Evolutionary conservation across 306 rosid species (phyloP), one percentile per base, ranked within the genome.

Genomic region (Neltuma alba): DNA sequence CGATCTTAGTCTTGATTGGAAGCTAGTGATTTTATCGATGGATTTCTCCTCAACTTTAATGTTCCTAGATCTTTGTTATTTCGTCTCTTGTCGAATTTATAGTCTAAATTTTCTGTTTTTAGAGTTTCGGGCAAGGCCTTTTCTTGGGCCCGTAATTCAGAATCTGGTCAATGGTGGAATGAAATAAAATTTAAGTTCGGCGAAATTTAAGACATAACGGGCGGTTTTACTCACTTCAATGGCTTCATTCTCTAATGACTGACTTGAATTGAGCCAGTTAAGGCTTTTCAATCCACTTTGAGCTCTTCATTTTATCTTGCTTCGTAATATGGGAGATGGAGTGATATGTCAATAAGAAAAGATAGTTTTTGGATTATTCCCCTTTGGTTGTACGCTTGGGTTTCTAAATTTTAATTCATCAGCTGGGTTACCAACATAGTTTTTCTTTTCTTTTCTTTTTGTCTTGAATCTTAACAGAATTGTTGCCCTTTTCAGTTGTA

Each of bases 101-200:
- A 40, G 48, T 31, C 14, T 48, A 31, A 6, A 13, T 70, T 2
- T 20, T 79, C 27, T 33, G 74, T 20, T 4, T 38, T 16, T 1
- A 27, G 33, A 72, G 42, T 77, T 36, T 74, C 28, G 16, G 64
- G 44, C 37, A 0, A 44, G 30, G 76, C 60, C 68, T 66, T 66
- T 66, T 38, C 50, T n/a, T 66, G 72, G 70, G 54, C n/a, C 73
- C 52, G 1, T 75, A 50, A 45, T 54, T 67, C 48, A 16, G 9
- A 9, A 28, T 78, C 84, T 79, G 76, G 31, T 76, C 83, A 75
- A 70, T 69, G 70, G 63, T 72, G 38, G 31, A 78, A 60, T 82
- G 13, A 23, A 62, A 63, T 76, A 42, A 14, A 54, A 61, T 21
- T 13, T 36, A 70, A 45, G 70, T 52, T 30, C 34, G 41, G 57